Conservation (phyloP, 805 yeast genomes). For the Starmerella bombicola region DNA sequence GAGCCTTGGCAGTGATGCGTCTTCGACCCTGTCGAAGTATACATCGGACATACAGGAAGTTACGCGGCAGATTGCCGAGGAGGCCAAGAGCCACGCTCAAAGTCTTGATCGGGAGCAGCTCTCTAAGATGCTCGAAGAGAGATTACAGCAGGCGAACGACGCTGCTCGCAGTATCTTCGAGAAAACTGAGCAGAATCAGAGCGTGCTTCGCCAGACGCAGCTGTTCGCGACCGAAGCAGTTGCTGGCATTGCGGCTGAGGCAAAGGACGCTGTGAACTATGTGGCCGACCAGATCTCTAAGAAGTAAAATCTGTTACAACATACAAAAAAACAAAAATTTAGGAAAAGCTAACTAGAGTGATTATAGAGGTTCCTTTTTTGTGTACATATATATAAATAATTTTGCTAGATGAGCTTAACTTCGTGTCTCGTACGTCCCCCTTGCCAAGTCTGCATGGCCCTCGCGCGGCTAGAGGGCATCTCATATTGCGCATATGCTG, state of each 20-base stretch:
- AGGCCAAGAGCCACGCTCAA: slow-evolving; percentile 3
- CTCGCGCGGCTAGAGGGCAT: slow-evolving; percentile 12
- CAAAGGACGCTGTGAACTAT: slow-evolving; percentile 13
- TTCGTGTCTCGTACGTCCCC: slow-evolving; percentile 16
- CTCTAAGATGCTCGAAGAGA: slow-evolving; percentile 8
- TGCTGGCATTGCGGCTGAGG: slow-evolving; percentile 75
- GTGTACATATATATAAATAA: too few species aligned
- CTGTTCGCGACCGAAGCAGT: slow-evolving; percentile 79
- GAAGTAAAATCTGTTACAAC: not conserved
- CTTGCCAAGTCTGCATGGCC: slow-evolving; percentile 17
- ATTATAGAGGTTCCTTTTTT: too few species aligned
- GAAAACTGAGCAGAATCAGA: slow-evolving; percentile 5
- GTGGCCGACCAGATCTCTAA: slow-evolving; percentile 4
- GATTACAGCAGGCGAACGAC: slow-evolving; percentile 5
- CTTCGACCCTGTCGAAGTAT: not conserved
- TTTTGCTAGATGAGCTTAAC: slow-evolving; percentile 13
- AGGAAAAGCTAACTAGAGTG: too few species aligned
- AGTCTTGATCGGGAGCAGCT: slow-evolving; percentile 2
- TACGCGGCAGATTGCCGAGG: slow-evolving; percentile 3
- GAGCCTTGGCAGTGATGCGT: slow-evolving; percentile 1
- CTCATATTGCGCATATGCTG: slow-evolving; percentile 21
- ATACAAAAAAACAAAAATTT: not conserved
- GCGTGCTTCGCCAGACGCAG: slow-evolving; percentile 2
- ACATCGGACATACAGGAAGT: slow-evolving; percentile 2
- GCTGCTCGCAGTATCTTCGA: slow-evolving; percentile 3